Evolutionary conservation across 805 yeast genomes (phyloP), one percentile per base, ranked within the genome.

Genomic region (Candida methanosorbosa): DNA sequence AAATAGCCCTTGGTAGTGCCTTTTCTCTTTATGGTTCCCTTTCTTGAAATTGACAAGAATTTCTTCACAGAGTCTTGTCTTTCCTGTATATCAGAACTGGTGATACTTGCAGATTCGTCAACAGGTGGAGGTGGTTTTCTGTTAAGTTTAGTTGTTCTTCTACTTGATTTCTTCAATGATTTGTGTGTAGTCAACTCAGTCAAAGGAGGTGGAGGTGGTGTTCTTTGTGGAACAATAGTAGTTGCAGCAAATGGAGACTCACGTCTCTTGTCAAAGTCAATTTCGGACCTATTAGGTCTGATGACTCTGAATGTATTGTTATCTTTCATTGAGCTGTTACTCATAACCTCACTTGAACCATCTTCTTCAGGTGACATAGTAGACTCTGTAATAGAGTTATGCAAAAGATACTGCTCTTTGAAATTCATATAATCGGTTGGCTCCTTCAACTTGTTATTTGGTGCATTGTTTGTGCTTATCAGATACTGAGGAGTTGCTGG

Each of bases 181-280:
- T 21, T 22, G 28, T 30, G 11, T 25, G 45, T 28, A 30, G 38
- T 30, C 19, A 38, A 31, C 33, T 35, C 27, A 3, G 28, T 14
- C 6, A 32, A 30, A 14, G 31, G 32, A 3, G 86, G 84, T 4
- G 86, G 83, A 6, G 80, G 81, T 0, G 86, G 87, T 0, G 86
- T 81, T 11, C 68, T 75, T 46, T 94, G 61, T 38, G 67, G 71
- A 0, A 94, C 92, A 9, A 81, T 74, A 17, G 82, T 61, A 37
- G 64, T 70, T 1, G 78, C 68, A 2, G 68, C 57, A 48, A 72
- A 82, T 2, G 95, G 94, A 1, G 94, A 79, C 30, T 74, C 75
- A 29, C 95, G 60, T 34, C 86, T 66, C 45, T 81, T 75, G 46
- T 85, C 92, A 50, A 85, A 85, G 54, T 87, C 87, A 40, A 84